Conservation (phyloP, 2,329 filamentous ascomycete genomes). For the Colletotrichum camelliae region DNA sequence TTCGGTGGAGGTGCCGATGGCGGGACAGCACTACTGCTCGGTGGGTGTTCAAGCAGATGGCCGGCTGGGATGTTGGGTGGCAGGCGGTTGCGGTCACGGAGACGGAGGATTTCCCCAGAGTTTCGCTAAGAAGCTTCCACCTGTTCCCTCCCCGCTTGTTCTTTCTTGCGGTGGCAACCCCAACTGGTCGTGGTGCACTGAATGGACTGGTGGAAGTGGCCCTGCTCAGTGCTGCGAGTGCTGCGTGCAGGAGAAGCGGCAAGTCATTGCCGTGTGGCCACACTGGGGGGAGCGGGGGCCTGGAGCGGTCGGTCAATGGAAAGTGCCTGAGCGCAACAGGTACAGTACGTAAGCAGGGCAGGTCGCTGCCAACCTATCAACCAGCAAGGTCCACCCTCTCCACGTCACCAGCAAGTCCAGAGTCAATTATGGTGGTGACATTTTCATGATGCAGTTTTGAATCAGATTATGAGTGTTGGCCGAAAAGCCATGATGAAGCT, state of each 20-base stretch:
- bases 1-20: not conserved
- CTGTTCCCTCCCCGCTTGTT: constrained; percentile 1
- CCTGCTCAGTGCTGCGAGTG: not conserved
- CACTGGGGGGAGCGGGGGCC: not conserved
- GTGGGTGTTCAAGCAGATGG: not conserved
- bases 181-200: not conserved
- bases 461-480: not conserved
- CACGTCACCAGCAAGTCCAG: not conserved
- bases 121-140: constrained; percentile 9
- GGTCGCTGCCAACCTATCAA: not conserved
- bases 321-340: not conserved
- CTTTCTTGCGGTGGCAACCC: not conserved
- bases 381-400: not conserved
- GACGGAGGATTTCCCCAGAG: constrained; percentile 17
- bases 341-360: constrained; percentile 1
- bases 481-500: not conserved
- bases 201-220: not conserved
- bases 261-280: not conserved
- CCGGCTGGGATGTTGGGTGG: not conserved
- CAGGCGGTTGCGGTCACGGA: constrained; percentile 1
- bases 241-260: not conserved
- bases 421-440: constrained; percentile 9
- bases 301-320: not conserved
- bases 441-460: not conserved
- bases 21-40: not conserved